These are phyloP conservation scores for Eragrostis nindensis DNA, from an alignment of 176 grass and related monocot genomes.

Conservation along the genomic window DNA sequence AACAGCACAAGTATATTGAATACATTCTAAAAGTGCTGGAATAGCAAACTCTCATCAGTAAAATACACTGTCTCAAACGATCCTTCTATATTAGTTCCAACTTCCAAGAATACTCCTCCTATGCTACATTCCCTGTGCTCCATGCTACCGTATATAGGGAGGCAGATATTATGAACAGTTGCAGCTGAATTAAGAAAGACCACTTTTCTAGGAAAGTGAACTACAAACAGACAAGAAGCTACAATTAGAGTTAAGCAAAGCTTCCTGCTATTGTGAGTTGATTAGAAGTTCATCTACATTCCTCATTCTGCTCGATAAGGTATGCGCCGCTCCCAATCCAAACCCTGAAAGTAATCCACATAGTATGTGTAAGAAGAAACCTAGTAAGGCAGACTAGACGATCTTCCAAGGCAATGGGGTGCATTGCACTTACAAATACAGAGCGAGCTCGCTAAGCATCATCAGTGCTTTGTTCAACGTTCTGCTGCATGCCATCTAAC, in stretches of 20 bases:
- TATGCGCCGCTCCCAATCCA: neutral
- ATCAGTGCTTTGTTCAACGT: constrained; percentile 52
- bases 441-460: constrained; percentile 1
- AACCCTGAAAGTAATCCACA: constrained; percentile 38
- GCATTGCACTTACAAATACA: constrained; percentile 17
- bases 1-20: neutral
- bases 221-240: constrained; percentile 13
- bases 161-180: neutral
- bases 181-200: neutral
- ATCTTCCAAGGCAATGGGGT: constrained; percentile 14
- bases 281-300: neutral
- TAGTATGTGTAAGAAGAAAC: constrained; percentile 5
- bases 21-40: neutral
- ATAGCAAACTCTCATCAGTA: too few relatives aligned
- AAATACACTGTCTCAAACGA: neutral
- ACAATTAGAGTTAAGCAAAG: neutral
- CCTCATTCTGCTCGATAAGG: neutral
- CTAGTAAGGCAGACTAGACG: neutral
- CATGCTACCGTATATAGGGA: neutral
- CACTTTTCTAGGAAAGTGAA: neutral
- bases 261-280: neutral
- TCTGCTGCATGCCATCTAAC: constrained; percentile 75
- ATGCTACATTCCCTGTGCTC: neutral
- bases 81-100: neutral
- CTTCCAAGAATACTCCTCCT: neutral